Evolutionary conservation across 1,139 yeast genomes (phyloP).

Genomic region (Pichia norvegensis): DNA sequence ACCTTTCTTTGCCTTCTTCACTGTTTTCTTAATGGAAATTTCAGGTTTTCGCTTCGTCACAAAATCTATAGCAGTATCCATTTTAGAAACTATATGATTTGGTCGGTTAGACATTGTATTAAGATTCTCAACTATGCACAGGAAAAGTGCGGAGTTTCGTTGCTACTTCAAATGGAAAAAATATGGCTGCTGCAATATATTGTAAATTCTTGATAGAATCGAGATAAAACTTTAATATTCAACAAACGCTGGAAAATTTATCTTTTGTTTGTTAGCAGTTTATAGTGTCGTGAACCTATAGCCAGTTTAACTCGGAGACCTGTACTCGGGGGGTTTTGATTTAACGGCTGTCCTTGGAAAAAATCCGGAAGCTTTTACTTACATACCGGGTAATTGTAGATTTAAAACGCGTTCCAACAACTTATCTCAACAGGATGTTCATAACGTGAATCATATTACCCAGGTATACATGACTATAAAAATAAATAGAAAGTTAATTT

Average conservation of each 20-base stretch:
- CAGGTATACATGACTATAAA: neutral
- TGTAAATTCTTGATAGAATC: neutral
- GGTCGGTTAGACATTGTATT: neutral
- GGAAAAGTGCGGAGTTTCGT: neutral
- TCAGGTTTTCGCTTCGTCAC: neutral
- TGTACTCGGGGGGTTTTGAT: neutral
- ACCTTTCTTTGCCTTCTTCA: constrained; percentile 5
- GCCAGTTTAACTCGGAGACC: neutral
- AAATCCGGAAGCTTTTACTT: too few relatives aligned
- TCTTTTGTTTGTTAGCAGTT: neutral
- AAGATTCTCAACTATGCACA: neutral
- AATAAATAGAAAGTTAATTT: neutral
- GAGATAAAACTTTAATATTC: too few relatives aligned
- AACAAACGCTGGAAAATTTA: neutral
- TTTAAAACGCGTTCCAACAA: too few relatives aligned
- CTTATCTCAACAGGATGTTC: too few relatives aligned
- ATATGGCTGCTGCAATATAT: neutral
- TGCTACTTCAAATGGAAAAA: neutral
- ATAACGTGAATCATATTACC: neutral
- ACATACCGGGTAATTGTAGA: neutral
- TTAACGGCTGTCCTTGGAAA: neutral
- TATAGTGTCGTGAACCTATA: neutral
- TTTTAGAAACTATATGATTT: neutral
- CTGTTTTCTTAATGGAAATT: neutral
- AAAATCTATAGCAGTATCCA: neutral